A percentile compares a stretch with the other conserved stretches of the same genome.
phyloP scores from a whole-genome alignment of 345 rosid genomes.

The Rubroshorea leprosula region DNA sequence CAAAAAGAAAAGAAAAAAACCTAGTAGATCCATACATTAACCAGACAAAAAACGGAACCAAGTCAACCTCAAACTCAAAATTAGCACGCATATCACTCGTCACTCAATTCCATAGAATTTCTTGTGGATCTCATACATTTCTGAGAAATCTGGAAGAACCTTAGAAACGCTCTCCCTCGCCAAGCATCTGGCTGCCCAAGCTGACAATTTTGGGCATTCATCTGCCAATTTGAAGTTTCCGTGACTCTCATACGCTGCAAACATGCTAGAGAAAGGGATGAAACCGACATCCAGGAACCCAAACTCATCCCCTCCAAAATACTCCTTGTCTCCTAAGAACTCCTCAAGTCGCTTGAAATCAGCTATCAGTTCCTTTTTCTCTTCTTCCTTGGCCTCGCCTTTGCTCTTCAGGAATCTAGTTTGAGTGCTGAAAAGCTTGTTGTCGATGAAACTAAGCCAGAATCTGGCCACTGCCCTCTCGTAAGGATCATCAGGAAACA shows the following conservation, averaged over 20 bases:
- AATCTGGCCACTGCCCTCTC: not conserved
- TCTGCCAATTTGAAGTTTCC: not conserved
- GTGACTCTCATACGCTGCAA: not conserved
- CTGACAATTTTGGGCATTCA: not conserved
- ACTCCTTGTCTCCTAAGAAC: not conserved
- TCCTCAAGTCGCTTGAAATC: not conserved
- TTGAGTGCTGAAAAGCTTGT: not conserved
- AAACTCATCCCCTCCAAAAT: not conserved
- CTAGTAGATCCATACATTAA: too few species aligned
- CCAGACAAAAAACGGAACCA: too few species aligned
- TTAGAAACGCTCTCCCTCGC: not conserved
- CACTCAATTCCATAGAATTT: not conserved
- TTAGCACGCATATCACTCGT: not conserved
- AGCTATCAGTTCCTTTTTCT: not conserved
- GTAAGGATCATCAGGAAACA: not conserved
- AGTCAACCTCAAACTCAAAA: too few species aligned
- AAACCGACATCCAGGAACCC: not conserved
- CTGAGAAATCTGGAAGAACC: not conserved
- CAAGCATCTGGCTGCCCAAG: not conserved
- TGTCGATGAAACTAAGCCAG: not conserved
- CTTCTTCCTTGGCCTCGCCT: not conserved
- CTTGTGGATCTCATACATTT: not conserved
- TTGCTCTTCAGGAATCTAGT: not conserved
- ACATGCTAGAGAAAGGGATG: not conserved
- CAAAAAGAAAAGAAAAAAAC: too few species aligned